Conservation (phyloP, 2,329 filamentous ascomycete species). For the Byssoonygena ceratinophila region DNA sequence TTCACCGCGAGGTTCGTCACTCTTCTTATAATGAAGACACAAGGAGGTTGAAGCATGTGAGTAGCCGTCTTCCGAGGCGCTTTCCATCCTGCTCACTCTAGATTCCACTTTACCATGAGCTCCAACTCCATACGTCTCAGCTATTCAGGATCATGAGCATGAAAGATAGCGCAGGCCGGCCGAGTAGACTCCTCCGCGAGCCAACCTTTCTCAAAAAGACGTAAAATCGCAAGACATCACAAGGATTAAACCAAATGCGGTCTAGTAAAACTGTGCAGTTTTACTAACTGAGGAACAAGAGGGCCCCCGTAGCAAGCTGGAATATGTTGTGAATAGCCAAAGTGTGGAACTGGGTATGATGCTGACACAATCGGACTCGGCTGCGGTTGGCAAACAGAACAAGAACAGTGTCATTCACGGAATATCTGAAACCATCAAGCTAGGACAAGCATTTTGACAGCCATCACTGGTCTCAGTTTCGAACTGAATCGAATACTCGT, state of each 20-base stretch:
- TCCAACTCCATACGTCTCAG: slow-evolving; percentile 11
- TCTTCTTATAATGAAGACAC: slow-evolving; percentile 1
- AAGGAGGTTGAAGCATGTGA: neutral
- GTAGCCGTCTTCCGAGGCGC: neutral
- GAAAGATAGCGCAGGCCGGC: neutral
- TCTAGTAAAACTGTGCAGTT: neutral
- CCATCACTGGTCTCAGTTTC: neutral
- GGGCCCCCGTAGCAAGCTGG: neutral
- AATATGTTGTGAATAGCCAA: neutral
- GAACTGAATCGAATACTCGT: neutral
- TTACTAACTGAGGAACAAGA: neutral
- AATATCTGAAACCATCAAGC: neutral
- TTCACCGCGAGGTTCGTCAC: neutral
- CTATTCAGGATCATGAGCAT: neutral
- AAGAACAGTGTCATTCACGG: no score
- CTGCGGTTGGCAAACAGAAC: no score
- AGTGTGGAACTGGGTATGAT: neutral
- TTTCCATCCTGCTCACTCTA: neutral
- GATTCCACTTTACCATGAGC: neutral
- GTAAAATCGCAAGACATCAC: neutral
- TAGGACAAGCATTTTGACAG: neutral
- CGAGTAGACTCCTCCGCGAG: neutral
- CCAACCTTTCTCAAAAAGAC: neutral
- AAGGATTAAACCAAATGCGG: neutral
- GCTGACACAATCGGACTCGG: neutral